Conservation (phyloP, 2,329 filamentous ascomycete species). For the Penicillium digitatum region DNA sequence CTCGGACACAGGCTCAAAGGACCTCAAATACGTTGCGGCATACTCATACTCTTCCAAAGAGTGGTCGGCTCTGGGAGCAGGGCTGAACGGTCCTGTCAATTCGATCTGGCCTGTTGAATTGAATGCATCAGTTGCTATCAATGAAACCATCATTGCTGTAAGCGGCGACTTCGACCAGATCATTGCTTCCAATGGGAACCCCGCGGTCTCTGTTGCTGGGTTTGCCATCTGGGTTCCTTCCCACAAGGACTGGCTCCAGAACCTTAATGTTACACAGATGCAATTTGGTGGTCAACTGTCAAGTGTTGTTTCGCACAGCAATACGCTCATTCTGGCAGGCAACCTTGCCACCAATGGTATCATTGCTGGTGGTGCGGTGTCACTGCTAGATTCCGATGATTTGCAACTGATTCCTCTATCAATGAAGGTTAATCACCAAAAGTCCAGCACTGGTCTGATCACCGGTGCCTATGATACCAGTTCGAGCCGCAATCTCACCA, state of each 20-base stretch:
- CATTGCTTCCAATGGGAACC: constrained; percentile 60
- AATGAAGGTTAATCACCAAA: constrained; percentile 48
- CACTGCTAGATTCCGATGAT: constrained; percentile 49
- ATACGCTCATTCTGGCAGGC: constrained; percentile 70
- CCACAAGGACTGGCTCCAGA: constrained; percentile 78
- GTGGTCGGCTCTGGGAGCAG: constrained; percentile 78
- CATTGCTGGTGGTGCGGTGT: constrained; percentile 67
- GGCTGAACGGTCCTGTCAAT: constrained; percentile 74
- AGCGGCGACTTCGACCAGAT: constrained; percentile 76
- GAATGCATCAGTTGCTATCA: constrained; percentile 66
- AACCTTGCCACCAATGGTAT: constrained; percentile 73
- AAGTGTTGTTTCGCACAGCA: constrained; percentile 60
- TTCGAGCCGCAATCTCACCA: constrained; percentile 71
- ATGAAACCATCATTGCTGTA: constrained; percentile 72
- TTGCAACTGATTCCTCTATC: constrained; percentile 41
- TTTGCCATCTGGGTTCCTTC: constrained; percentile 93
- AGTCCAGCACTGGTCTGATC: constrained; percentile 47
- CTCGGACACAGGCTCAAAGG: constrained; percentile 55
- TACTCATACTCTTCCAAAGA: constrained; percentile 65
- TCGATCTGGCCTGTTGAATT: constrained; percentile 72
- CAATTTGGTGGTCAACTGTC: constrained; percentile 69
- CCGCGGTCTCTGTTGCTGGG: constrained; percentile 61
- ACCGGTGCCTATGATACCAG: constrained; percentile 73
- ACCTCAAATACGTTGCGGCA: constrained; percentile 69
- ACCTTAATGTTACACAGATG: constrained; percentile 62